Evolutionary conservation across 2,329 filamentous ascomycete genomes (phyloP), one percentile per base, ranked within the genome.

Genomic region (Huntiella moniliformis): DNA sequence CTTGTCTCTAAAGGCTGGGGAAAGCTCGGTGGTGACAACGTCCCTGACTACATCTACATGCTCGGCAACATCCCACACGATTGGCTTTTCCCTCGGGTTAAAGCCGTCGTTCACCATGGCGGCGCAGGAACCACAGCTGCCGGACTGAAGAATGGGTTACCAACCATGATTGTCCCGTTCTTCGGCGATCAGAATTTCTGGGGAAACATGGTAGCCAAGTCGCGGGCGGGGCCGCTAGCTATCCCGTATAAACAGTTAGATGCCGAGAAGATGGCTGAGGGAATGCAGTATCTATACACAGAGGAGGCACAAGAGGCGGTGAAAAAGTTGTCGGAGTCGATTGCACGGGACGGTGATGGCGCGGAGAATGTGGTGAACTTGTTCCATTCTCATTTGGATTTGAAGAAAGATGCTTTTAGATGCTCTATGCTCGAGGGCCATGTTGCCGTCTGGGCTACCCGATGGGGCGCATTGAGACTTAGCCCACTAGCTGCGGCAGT

Each of bases 101-200:
- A 63, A 38, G 77, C 74, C 0, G 78, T 78, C 3, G 73, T 85
- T 1, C 81, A 83, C 50, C 81, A 85, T 51, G 81, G 81, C n/a
- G 81, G 81, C 10, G 82, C 82, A 0, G 81, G 81, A 2, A 86
- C 81, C 0, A 82, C 79, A 0, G 81, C 81, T 1, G 80, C 80
- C 40, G 79, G 79, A 1, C 64, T 86, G 31, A 82, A 80, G 56
- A 79, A 71, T 51, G 81, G 71, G 3, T 73, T 71, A 53, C 81
- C 81, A 0, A 83, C 77, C 4, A 79, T 84, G 72, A 71, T 85
- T 18, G 77, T 86, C 2, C 81, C 81, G 0, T 86, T 86, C 60
- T 86, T 86, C 52, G 81, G 81, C 2, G 81, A 86, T 55, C 81
- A 86, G 57, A 71, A 78, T 42, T 86, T 86, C 56, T 86, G 82